These are phyloP conservation scores for Baeospora myosura DNA, from an alignment of 1,284 basidiomycete genomes.

Conservation along the genomic window DNA sequence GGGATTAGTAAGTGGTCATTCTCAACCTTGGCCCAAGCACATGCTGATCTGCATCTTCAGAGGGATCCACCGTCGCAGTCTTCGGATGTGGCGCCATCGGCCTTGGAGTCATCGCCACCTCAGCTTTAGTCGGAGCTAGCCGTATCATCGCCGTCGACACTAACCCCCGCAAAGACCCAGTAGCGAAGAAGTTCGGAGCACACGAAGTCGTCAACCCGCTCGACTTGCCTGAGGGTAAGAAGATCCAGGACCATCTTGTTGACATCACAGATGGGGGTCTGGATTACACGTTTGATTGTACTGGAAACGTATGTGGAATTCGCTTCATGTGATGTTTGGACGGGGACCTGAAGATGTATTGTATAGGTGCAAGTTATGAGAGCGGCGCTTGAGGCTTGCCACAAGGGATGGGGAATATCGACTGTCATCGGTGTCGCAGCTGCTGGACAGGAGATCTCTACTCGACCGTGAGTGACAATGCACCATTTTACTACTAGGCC, in stretches of 20 bases:
- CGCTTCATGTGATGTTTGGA: not conserved
- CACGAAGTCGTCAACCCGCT: slow-evolving; percentile 91
- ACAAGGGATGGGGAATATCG: slow-evolving; percentile 98
- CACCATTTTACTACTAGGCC: not conserved
- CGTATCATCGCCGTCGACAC: slow-evolving; percentile 92
- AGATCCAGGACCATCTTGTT: slow-evolving; percentile 84
- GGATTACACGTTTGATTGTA: slow-evolving; percentile 96
- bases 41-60: slow-evolving; percentile 29
- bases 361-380: slow-evolving; percentile 93
- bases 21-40: slow-evolving; percentile 4
- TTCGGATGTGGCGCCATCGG: slow-evolving; percentile 97
- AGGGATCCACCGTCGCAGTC: slow-evolving; percentile 83
- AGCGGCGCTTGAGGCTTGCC: slow-evolving; percentile 90
- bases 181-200: slow-evolving; percentile 95
- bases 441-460: slow-evolving; percentile 96
- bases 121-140: slow-evolving; percentile 71
- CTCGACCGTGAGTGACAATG: slow-evolving; percentile 68
- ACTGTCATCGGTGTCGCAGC: slow-evolving; percentile 93
- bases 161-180: slow-evolving; percentile 79
- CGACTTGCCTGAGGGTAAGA: slow-evolving; percentile 68
- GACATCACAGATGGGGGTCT: slow-evolving; percentile 95
- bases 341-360: slow-evolving; percentile 22
- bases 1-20: slow-evolving; percentile 57
- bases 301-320: slow-evolving; percentile 79
- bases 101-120: slow-evolving; percentile 85